Conservation (phyloP, 257 asterid species). For the Phtheirospermum japonicum region DNA sequence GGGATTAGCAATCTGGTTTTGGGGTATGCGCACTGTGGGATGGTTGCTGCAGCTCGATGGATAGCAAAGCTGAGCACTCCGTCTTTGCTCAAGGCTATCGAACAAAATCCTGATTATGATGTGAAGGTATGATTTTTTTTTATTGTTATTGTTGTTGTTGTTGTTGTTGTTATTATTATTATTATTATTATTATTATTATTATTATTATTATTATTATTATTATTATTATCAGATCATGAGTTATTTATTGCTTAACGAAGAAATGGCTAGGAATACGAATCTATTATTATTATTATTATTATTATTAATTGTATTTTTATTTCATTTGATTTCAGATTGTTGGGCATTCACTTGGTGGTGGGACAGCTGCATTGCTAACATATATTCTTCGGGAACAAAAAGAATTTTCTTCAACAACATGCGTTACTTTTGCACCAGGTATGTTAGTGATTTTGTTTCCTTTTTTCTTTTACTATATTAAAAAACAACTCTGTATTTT, state of each 20-base stretch:
- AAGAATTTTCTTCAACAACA: conserved; percentile 62
- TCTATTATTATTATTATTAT: neutral
- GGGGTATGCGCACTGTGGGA: conserved; percentile 90
- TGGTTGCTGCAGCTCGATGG: conserved; percentile 97
- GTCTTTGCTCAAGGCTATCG: conserved; percentile 57
- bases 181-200: too few relatives aligned
- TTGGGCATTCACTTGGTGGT: conserved; percentile 93
- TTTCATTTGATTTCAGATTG: conserved; percentile 46
- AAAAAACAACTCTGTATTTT: conserved; percentile 6
- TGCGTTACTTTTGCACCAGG: conserved; percentile 89
- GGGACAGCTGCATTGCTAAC: conserved; percentile 90
- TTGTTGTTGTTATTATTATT: too few relatives aligned
- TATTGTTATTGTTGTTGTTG: neutral
- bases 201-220: too few relatives aligned
- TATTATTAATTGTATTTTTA: too few relatives aligned
- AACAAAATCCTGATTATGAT: conserved; percentile 63
- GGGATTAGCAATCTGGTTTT: conserved; percentile 69
- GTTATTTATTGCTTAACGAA: too few relatives aligned
- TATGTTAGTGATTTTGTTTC: conserved; percentile 24
- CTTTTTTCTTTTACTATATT: conserved; percentile 3
- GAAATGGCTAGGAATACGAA: too few relatives aligned
- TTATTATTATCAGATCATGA: too few relatives aligned
- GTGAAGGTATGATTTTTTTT: conserved; percentile 48
- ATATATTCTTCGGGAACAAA: conserved; percentile 77
- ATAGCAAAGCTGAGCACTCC: conserved; percentile 78